Evolutionary conservation across 495 filamentous ascomycete species (phyloP), one percentile per base, ranked within the genome.

Genomic region (Lophium mytilinum): DNA sequence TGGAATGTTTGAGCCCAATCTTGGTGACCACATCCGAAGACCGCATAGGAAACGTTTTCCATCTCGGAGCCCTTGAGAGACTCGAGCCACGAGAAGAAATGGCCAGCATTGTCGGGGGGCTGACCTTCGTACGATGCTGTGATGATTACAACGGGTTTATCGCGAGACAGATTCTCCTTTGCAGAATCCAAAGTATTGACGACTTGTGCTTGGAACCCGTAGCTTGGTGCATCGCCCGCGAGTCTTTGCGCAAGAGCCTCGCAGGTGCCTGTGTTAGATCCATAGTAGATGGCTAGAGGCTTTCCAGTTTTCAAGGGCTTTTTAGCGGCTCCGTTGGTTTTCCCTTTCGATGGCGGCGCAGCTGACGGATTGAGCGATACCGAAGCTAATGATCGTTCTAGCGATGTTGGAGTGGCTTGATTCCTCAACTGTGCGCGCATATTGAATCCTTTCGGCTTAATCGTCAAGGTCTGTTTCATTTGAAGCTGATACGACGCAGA

Each of bases 1-100:
- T 90, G 84, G 73, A 88, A 90, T 3, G 88, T 90, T 37, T 80
- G 67, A 0, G 73, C 72, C 88, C 88, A 90, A 61, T 90, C 81
- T 53, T 51, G 65, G 58, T 80, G 73, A n/a, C 77, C 81, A 42
- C 75, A 80, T 1, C 84, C 87, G 64, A 85, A 90, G 9, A 87
- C 80, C 0, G 84, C 75, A 63, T 82, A 91, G 12, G 72, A 70
- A 24, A 72, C 67, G 0, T 53, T 53, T 0, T 49, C 41, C 30
- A 61, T 39, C 34, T 56, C 39, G 2, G 47, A 56, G 2, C 66
- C 80, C 59, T 83, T 75, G 11, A 83, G 66, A 14, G 61, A 70
- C 48, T 77, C 72, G 4, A 89, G 50, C 86, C 86, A 91, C 37
- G 77, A 71, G 40, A 83, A 76, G 62, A 90, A 91, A 50, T 81